Evolutionary conservation across 2,329 filamentous ascomycete genomes (phyloP).

Genomic region (Sphaerulina musiva): DNA sequence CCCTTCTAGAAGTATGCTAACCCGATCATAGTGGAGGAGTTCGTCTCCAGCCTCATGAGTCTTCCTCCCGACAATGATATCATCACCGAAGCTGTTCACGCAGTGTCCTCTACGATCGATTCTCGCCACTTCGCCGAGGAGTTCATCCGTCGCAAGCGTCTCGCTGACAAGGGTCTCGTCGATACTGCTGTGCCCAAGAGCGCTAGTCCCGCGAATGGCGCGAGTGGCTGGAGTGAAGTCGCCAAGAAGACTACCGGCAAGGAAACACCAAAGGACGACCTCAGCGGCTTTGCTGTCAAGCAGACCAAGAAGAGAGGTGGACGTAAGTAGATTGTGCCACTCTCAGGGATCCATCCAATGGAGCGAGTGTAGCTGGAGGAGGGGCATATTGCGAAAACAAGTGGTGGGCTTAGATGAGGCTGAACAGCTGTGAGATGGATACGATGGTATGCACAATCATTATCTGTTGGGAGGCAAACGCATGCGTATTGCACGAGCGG

Average conservation of each 20-base stretch:
- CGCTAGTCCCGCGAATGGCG: conserved; percentile 39
- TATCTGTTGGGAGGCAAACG: background rate
- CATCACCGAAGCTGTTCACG: conserved; percentile 85
- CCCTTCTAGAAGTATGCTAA: conserved; percentile 30
- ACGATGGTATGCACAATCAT: background rate
- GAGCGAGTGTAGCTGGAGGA: background rate
- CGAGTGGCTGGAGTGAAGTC: conserved; percentile 74
- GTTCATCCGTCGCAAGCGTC: conserved; percentile 84
- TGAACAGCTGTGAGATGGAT: background rate
- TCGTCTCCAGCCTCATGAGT: conserved; percentile 67
- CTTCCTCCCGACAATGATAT: conserved; percentile 72
- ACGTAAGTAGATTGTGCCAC: conserved; percentile 28
- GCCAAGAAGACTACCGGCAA: conserved; percentile 67
- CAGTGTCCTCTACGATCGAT: conserved; percentile 80
- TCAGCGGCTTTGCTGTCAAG: conserved; percentile 78
- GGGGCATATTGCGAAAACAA: background rate
- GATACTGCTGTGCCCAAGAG: conserved; percentile 52
- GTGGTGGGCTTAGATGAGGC: background rate
- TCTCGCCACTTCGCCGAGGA: conserved; percentile 90
- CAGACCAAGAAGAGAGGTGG: conserved; percentile 79
- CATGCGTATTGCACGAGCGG: background rate
- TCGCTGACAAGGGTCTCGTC: conserved; percentile 80
- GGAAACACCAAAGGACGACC: conserved; percentile 37
- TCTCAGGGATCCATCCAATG: background rate
- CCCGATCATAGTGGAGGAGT: conserved; percentile 60